Evolutionary conservation across 495 filamentous ascomycete genomes (phyloP).

Genomic region (Hypomontagnella monticulosa): DNA sequence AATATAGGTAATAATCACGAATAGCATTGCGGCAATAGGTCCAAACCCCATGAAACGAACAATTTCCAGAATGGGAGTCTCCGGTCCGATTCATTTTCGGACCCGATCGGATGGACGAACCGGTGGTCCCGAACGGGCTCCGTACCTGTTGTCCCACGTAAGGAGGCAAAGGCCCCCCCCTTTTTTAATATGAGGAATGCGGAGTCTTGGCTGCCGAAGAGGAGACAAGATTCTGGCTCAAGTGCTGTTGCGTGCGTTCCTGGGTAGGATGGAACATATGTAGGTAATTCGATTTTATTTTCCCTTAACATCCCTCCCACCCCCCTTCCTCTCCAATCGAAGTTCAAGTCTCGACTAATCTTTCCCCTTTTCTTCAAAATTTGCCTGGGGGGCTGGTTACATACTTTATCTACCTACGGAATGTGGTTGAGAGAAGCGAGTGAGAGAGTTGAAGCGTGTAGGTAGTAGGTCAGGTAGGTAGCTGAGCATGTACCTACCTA

Average conservation of each 20-base stretch:
- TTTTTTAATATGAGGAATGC: slow-evolving; percentile 17
- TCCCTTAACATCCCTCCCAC: not conserved
- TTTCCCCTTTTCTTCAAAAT: slow-evolving; percentile 27
- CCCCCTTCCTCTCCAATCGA: slow-evolving; percentile 2
- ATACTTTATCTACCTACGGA: not conserved
- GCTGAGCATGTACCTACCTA: no score
- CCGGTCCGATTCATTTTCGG: slow-evolving; percentile 44
- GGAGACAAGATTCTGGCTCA: not conserved
- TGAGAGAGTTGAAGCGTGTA: no score
- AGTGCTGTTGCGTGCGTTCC: not conserved
- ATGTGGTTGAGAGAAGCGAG: slow-evolving; percentile 15
- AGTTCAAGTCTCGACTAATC: slow-evolving; percentile 33
- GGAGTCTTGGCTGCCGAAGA: slow-evolving; percentile 39
- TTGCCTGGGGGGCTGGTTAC: not conserved
- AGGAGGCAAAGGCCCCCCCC: not conserved
- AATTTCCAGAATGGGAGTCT: slow-evolving; percentile 24
- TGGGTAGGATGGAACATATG: not conserved
- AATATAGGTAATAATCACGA: no score
- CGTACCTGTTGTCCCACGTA: slow-evolving; percentile 11
- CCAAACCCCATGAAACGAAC: not conserved
- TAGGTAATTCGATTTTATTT: slow-evolving; percentile 8
- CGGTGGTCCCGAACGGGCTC: slow-evolving; percentile 37
- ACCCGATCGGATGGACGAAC: slow-evolving; percentile 34
- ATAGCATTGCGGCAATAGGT: not conserved
- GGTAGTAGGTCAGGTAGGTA: no score